Base-by-base conservation (phyloP, 208 protist species). In the Acanthamoeba culbertsoni region DNA sequence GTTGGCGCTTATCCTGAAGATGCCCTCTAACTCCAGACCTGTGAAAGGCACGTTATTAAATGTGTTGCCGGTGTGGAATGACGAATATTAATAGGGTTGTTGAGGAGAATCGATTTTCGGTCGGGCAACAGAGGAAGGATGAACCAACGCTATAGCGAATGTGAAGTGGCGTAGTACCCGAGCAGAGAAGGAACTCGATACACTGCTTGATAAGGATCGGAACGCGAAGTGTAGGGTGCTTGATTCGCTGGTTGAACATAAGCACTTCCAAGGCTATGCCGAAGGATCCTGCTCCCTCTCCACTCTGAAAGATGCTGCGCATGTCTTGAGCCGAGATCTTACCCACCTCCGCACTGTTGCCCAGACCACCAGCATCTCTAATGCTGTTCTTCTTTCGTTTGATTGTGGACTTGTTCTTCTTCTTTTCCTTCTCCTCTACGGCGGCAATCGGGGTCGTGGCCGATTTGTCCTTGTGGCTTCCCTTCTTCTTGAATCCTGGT, bases 11-110 rank as follows among this genome's bases (percentile, higher is more conserved):
- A 90, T 90, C 5, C 82, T 7, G 57, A 90, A 90, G 42, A 90
- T 90, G 14, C 82, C 82, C 20, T 90, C 82, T 28, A 90, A 14
- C 37, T 90, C 82, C 4, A 90, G 53, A 0, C 82, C 82, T 90
- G 42, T 35, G 6, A 45, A 45, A 6, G 2, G 8, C 23, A 14
- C 57, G 28, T 65, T 2, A 1, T 65, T 65, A 2, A 31, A 31
- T 31, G 7, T 37, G 59, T 65, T 65, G 59, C 59, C 18, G 51
- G 51, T 1, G 51, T 57, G 1, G 51, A 12, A 23, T 23, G 14
- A 57, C 51, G 51, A n/a, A n/a, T 23, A 3, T 23, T 12, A 12
- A 57, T n/a, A 12, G 14, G 14, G 18, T 23, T n/a, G 18, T 23
- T n/a, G 26, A 57, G 18, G 51, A 12, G 0, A 57, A 12, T 57